Evolutionary conservation across 495 filamentous ascomycete species (phyloP), one percentile per base, ranked within the genome.

Genomic region (Xylaria nigripes): DNA sequence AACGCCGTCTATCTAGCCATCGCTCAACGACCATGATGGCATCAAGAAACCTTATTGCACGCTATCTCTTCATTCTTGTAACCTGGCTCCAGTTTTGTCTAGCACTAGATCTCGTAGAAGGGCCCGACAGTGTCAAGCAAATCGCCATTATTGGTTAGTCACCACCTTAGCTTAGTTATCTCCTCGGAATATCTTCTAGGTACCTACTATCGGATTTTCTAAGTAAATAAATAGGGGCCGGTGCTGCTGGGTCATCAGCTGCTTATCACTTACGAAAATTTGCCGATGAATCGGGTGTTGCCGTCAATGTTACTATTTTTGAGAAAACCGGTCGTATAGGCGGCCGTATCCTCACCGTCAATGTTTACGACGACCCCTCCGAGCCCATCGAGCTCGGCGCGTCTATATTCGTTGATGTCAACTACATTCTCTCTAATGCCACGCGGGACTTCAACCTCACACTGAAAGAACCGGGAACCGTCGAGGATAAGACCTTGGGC

Each of bases 401-500:
- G 32, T 90, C 84, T 27, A 95, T 97, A 59, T 99, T 99, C 63
- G 89, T 97, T 24, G 65, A 86, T 41, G 80, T 88, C 41, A 99
- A 99, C 64, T 69, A 81, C 15, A 95, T 91, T 61, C 80, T 97
- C 12, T 80, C 84, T 55, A 80, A 84, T 44, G 86, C 91, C 0
- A 79, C 84, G n/a, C 73, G 79, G 22, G 76, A 83, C 40, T 87
- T 96, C 61, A 82, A 79, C 24, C 81, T 99, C 4, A 57, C 61
- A 13, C 57, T 60, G 3, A 64, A 61, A 15, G 60, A 68, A n/a
- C 68, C 61, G 0, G 68, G 68, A 5, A 34, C 61, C 16, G 60
- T 69, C 55, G 65, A 70, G 52, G 53, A 29, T 6, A 38, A 67
- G 0, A 59, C 73, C 1, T 71, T 96, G n/a, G 90, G 86, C 4